A percentile compares a stretch with the other conserved stretches of the same genome.
These are phyloP conservation scores for Suillus fuscotomentosus DNA, from an alignment of 768 basidiomycete genomes.

Conservation along the genomic window DNA sequence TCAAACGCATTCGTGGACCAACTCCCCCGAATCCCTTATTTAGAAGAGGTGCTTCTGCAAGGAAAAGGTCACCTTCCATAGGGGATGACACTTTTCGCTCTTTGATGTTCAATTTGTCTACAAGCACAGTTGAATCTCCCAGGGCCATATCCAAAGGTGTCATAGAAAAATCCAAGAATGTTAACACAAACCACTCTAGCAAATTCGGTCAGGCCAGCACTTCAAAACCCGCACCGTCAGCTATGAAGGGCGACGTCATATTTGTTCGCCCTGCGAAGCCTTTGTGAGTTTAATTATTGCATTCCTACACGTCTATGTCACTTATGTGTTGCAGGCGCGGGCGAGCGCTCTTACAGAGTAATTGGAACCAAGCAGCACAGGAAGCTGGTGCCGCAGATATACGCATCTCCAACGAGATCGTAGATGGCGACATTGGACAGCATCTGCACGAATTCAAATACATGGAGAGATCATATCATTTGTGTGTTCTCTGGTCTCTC, in stretches of 20 bases:
- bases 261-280: neutral
- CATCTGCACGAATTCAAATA: slow-evolving; percentile 47
- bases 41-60: neutral
- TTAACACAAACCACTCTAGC: neutral
- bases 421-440: slow-evolving; percentile 38
- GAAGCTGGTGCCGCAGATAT: slow-evolving; percentile 30
- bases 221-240: neutral
- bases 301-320: neutral
- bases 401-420: slow-evolving; percentile 33
- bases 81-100: neutral
- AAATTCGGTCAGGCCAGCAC: neutral
- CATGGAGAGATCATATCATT: slow-evolving; percentile 50
- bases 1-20: neutral
- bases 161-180: neutral
- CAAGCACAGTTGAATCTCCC: neutral
- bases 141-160: neutral
- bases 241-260: neutral
- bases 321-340: slow-evolving; percentile 11
- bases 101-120: neutral
- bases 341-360: slow-evolving; percentile 23
- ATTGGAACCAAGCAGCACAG: slow-evolving; percentile 30
- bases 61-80: neutral
- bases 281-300: neutral
- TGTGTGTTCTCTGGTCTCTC: slow-evolving; percentile 34
- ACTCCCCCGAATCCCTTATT: neutral